Evolutionary conservation across 2,329 filamentous ascomycete genomes (phyloP).

Genomic region (Fusarium acutatum): DNA sequence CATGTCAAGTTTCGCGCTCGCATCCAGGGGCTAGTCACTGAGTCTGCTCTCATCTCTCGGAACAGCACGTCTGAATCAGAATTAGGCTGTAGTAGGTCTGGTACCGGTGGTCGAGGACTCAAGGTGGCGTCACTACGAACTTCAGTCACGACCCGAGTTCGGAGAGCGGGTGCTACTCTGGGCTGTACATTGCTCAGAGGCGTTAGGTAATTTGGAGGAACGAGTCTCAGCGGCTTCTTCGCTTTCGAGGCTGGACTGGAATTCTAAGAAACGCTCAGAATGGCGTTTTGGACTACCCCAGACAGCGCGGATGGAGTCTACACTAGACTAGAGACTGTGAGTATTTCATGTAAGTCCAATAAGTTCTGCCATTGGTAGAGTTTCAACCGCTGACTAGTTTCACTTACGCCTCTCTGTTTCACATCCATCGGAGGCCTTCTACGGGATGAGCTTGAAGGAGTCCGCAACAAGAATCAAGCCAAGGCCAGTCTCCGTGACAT

Average conservation of each 20-base stretch:
- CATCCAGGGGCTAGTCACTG: background rate
- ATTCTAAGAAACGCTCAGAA: background rate
- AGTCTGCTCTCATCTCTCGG: background rate
- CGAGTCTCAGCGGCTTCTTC: background rate
- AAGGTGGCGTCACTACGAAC: too few species aligned
- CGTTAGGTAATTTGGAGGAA: accelerated
- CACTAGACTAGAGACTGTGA: background rate
- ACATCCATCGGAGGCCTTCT: background rate
- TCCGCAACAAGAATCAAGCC: background rate
- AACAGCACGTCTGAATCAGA: background rate
- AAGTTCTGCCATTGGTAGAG: background rate
- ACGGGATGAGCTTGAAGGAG: background rate
- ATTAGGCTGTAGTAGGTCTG: background rate
- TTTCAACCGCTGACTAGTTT: background rate
- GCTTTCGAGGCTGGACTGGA: accelerated
- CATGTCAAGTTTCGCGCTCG: background rate
- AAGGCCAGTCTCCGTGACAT: background rate
- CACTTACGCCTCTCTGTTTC: background rate
- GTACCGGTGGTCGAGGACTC: background rate
- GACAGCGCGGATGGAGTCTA: background rate
- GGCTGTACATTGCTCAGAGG: background rate
- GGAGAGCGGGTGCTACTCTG: background rate
- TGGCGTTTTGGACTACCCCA: background rate
- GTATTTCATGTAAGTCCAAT: background rate
- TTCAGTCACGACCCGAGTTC: background rate